phyloP scores from a whole-genome alignment of 1,139 yeast species.

The Trichomonascaceae sp. region DNA sequence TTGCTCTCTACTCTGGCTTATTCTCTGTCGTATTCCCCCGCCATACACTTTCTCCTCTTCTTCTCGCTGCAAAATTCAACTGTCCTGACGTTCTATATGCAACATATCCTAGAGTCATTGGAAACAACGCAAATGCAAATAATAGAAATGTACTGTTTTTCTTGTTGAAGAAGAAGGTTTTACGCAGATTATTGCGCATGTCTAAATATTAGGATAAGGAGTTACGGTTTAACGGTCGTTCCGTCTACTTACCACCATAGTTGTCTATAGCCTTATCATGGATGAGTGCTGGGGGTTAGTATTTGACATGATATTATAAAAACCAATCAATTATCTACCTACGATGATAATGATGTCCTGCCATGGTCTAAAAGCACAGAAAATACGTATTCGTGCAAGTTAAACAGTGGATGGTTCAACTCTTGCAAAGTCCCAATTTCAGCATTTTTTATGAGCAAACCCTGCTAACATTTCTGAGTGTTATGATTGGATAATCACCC shows the following conservation, averaged over 20 bases:
- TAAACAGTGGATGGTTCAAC: too few species aligned
- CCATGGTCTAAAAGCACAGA: not conserved
- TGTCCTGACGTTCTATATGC: constrained; percentile 26
- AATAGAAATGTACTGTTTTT: constrained; percentile 31
- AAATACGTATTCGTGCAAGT: not conserved
- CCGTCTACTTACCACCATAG: constrained; percentile 2
- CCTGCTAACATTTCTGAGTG: not conserved
- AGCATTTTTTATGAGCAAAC: too few species aligned
- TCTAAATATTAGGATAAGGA: not conserved
- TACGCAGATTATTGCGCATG: constrained; percentile 5
- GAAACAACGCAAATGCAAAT: constrained; percentile 29
- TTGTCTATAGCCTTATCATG: constrained; percentile 9
- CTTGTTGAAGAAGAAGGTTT: constrained; percentile 28
- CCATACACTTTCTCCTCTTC: constrained; percentile 29
- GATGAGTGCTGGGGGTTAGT: constrained; percentile 1
- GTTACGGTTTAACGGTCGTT: not conserved
- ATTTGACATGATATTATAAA: not conserved
- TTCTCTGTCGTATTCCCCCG: constrained; percentile 15
- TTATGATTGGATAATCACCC: not conserved
- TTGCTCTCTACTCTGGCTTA: too few species aligned
- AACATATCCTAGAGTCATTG: constrained; percentile 29
- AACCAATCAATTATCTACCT: not conserved
- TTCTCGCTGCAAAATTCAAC: constrained; percentile 26
- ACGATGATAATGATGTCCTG: constrained; percentile 9
- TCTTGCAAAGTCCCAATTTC: too few species aligned